Evolutionary conservation across 2,329 filamentous ascomycete species (phyloP).

Genomic region (Fusarium fujikuroi): DNA sequence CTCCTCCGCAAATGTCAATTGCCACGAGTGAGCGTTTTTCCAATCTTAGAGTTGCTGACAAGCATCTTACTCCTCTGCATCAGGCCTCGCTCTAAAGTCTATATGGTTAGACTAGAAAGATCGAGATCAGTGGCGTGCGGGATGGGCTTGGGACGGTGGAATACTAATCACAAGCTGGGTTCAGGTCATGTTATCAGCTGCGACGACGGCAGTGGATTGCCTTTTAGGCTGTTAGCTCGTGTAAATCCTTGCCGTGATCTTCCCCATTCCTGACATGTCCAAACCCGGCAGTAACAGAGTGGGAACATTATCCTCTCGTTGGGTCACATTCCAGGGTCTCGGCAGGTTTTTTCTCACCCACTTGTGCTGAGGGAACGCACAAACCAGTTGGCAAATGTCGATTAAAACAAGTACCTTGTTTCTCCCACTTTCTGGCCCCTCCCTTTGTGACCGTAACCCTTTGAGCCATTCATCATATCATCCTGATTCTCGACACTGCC

Average conservation of each 20-base stretch:
- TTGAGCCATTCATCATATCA: not conserved
- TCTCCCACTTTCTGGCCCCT: constrained; percentile 4
- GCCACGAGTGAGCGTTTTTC: constrained; percentile 8
- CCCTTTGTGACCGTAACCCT: not conserved
- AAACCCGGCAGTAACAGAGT: constrained; percentile 19
- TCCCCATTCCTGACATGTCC: constrained; percentile 31
- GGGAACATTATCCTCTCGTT: constrained; percentile 2
- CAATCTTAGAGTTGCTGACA: constrained; percentile 4
- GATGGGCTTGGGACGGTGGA: not conserved
- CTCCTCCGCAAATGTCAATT: not conserved
- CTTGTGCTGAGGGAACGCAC: not conserved
- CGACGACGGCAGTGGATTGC: not conserved
- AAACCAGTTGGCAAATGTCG: not conserved
- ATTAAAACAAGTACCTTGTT: constrained; percentile 17
- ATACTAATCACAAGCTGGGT: not conserved
- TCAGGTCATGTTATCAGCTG: not conserved
- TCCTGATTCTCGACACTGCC: not conserved
- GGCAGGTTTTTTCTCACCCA: not conserved
- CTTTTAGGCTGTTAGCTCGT: not conserved
- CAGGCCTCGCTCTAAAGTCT: not conserved
- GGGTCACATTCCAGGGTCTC: constrained; percentile 20
- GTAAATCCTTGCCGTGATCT: constrained; percentile 14
- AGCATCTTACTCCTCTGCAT: constrained; percentile 8
- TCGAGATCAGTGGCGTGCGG: constrained; percentile 4
- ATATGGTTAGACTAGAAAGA: not conserved